Evolutionary conservation across 441 rosid species (phyloP), one percentile per base, ranked within the genome.

Genomic region (Biscutella laevigata): DNA sequence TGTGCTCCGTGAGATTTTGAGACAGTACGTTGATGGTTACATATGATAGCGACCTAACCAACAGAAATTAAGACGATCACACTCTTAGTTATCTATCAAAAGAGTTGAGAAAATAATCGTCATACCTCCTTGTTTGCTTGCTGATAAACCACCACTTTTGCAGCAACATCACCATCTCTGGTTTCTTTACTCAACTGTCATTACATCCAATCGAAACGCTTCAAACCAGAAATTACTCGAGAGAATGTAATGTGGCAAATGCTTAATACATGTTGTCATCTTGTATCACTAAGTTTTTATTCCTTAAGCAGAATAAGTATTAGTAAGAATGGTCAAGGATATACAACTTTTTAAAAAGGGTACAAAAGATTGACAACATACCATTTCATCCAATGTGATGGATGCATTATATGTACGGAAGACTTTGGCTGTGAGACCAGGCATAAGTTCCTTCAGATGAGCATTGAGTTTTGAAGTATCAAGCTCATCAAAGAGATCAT

Each of bases 351-450:
- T 25, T 14, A 5, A 0, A 13, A 12, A 41, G 21, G 19, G 20
- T 52, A 13, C 53, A 53, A 56, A 49, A 48, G 55, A 43, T 59
- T 29, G 66, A 27, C 37, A 53, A 62, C 71, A 72, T 74, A 89
- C 99, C 91, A 81, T 77, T 10, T 56, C 83, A 80, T 89, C 94
- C 88, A 90, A 66, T 17, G 94, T 94, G 72, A 89, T 78, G 48
- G 99, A 94, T 26, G 99, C 97, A 73, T 89, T 94, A 63, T 80
- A 94, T 42, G 99, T 94, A 77, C 97, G 97, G 61, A 94, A 94
- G 34, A 94, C 97, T 79, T 94, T 94, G 22, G 99, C 97, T 39
- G 99, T 94, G 38, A 94, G 96, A 65, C 95, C 95, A 62, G 96
- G 94, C 99, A 94, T 89, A 57, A 87, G 91, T 61, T 80, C 99